A percentile compares a stretch with the other conserved stretches of the same genome.
Conservation (phyloP, 2,329 filamentous ascomycete genomes). For the Dendrostoma leiphaemia region DNA sequence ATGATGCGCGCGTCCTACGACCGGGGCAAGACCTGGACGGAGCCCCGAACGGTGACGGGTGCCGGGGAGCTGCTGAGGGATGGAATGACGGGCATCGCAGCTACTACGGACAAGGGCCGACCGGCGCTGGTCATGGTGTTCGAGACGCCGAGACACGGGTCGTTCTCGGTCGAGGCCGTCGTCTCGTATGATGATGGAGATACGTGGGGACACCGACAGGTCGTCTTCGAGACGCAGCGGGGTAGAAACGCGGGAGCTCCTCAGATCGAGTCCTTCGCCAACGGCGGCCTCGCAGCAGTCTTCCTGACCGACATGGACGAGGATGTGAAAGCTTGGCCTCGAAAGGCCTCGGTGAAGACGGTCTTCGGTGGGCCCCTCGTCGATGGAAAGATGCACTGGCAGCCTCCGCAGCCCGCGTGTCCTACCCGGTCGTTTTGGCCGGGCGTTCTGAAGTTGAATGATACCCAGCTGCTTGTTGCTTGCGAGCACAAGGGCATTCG, state of each 20-base stretch:
- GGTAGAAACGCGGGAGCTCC: conserved; percentile 40
- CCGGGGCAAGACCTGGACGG: conserved; percentile 40
- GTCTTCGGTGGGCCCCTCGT: conserved; percentile 27
- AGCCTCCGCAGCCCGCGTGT: conserved; percentile 2
- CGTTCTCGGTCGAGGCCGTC: conserved; percentile 42
- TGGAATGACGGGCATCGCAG: conserved; percentile 44
- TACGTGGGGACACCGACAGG: conserved; percentile 38
- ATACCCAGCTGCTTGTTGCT: conserved; percentile 8
- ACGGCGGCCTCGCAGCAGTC: conserved; percentile 38
- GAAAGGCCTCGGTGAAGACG: conserved; percentile 38
- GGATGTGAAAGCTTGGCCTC: conserved; percentile 33
- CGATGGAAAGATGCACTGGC: conserved; percentile 17
- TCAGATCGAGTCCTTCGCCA: conserved; percentile 40
- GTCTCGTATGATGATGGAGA: conserved; percentile 42
- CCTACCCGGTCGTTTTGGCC: conserved; percentile 12
- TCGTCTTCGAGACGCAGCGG: conserved; percentile 33
- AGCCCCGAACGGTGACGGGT: conserved; percentile 34
- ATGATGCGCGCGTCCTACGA: conserved; percentile 45
- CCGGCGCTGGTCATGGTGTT: conserved; percentile 43
- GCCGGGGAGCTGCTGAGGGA: conserved; percentile 35
- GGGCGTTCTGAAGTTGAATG: conserved; percentile 11
- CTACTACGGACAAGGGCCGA: conserved; percentile 28
- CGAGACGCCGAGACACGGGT: conserved; percentile 39
- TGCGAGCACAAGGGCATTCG: conserved; percentile 13
- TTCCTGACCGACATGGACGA: conserved; percentile 48